Evolutionary conservation across 2,329 filamentous ascomycete species (phyloP).

Genomic region (Botrytis fragariae): DNA sequence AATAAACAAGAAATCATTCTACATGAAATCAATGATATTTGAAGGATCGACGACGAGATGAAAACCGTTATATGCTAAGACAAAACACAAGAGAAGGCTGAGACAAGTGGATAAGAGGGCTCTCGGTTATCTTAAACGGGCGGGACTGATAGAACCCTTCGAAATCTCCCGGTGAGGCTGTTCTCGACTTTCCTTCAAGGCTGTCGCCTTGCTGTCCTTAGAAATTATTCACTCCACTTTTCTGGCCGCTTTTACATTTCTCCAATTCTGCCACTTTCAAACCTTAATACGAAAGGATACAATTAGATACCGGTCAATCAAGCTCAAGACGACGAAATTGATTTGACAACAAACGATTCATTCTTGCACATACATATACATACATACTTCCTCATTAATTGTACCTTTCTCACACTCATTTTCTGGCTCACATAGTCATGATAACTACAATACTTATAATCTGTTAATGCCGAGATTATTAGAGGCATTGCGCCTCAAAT

Average conservation of each 20-base stretch:
- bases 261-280: constrained; percentile 8
- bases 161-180: neutral
- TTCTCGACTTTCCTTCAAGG: neutral
- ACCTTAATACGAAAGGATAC: constrained; percentile 6
- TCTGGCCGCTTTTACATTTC: constrained; percentile 18
- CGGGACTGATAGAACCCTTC: neutral
- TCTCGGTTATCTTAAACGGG: constrained; percentile 7
- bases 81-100: neutral
- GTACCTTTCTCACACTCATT: neutral
- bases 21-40: neutral
- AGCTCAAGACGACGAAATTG: constrained; percentile 5
- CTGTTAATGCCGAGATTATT: constrained; percentile 38
- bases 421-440: constrained; percentile 31
- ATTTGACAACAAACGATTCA: neutral
- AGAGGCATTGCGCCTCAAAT: constrained; percentile 38
- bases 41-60: neutral
- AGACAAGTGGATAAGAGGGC: neutral
- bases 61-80: neutral
- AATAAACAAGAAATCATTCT: neutral
- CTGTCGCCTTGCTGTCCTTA: neutral
- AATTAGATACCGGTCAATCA: constrained; percentile 1
- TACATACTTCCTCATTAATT: neutral
- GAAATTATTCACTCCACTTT: constrained; percentile 9
- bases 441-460: constrained; percentile 22
- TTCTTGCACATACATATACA: neutral